Evolutionary conservation across 805 yeast species (phyloP).

Genomic region (Candida suzukii): DNA sequence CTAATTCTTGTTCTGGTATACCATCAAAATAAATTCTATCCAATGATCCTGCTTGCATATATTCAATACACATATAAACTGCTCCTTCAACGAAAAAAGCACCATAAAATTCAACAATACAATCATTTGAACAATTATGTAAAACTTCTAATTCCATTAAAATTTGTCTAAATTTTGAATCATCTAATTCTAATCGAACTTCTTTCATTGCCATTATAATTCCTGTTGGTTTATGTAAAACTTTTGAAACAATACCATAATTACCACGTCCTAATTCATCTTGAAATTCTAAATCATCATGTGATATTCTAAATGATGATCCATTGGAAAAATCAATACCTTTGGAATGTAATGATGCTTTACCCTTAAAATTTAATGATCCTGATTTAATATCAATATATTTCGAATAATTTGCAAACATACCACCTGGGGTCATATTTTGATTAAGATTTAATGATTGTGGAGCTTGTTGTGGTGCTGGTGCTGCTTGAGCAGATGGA

Average conservation of each 20-base stretch:
- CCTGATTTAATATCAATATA: constrained; percentile 92
- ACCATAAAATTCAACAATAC: constrained; percentile 93
- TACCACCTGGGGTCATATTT: constrained; percentile 38
- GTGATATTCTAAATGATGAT: constrained; percentile 74
- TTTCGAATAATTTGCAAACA: constrained; percentile 79
- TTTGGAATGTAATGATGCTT: constrained; percentile 83
- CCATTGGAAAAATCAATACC: constrained; percentile 92
- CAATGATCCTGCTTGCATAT: constrained; percentile 93
- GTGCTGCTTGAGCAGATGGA: constrained; percentile 14
- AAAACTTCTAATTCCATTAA: constrained; percentile 93
- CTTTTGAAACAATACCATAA: constrained; percentile 93
- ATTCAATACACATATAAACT: constrained; percentile 96
- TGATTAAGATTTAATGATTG: constrained; percentile 17
- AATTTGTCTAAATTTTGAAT: constrained; percentile 87
- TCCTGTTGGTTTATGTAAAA: constrained; percentile 86
- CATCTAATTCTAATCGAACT: constrained; percentile 87
- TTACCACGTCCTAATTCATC: constrained; percentile 94
- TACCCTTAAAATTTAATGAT: constrained; percentile 84
- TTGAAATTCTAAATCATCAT: constrained; percentile 74
- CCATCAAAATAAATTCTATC: constrained; percentile 78
- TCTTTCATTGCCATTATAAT: constrained; percentile 97
- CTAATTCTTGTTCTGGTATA: constrained; percentile 71
- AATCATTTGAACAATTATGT: constrained; percentile 85
- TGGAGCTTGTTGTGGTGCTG: constrained; percentile 12
- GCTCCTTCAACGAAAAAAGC: constrained; percentile 98